Conservation (phyloP, 176 grass and related monocot genomes). For the Ensete glaucum region DNA sequence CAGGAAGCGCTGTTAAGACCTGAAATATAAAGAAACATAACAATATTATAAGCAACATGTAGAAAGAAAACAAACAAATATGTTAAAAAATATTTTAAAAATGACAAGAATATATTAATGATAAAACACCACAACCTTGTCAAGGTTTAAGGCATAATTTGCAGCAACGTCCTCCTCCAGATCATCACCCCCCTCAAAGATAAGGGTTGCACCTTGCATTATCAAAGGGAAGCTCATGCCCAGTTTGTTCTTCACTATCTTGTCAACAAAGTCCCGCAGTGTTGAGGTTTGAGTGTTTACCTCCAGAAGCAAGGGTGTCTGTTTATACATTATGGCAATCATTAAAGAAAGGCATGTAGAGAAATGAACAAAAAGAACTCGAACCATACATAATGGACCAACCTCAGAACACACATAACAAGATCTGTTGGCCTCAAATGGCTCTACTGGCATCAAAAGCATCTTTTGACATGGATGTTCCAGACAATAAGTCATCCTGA, state of each 20-base stretch:
- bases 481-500: constrained; percentile 99
- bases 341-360: not conserved
- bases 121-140: constrained; percentile 45
- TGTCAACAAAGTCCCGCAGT: constrained; percentile 74
- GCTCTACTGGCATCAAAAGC: constrained; percentile 89
- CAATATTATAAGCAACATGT: not conserved
- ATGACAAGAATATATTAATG: not conserved
- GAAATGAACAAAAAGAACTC: not conserved
- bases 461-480: constrained; percentile 87
- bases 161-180: constrained; percentile 59
- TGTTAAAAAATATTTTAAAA: not conserved
- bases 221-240: constrained; percentile 88
- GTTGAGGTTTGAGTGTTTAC: constrained; percentile 76
- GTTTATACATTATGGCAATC: constrained; percentile 8
- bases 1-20: constrained; percentile 72
- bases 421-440: constrained; percentile 85
- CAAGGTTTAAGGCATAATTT: constrained; percentile 77
- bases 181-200: constrained; percentile 92
- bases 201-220: constrained; percentile 62
- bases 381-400: not conserved
- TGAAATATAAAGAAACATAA: constrained; percentile 19
- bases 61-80: constrained; percentile 15
- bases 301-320: constrained; percentile 76
- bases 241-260: constrained; percentile 80
- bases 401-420: constrained; percentile 99